Conservation (phyloP, 1,284 basidiomycete species). For the Trichosporon sp. region DNA sequence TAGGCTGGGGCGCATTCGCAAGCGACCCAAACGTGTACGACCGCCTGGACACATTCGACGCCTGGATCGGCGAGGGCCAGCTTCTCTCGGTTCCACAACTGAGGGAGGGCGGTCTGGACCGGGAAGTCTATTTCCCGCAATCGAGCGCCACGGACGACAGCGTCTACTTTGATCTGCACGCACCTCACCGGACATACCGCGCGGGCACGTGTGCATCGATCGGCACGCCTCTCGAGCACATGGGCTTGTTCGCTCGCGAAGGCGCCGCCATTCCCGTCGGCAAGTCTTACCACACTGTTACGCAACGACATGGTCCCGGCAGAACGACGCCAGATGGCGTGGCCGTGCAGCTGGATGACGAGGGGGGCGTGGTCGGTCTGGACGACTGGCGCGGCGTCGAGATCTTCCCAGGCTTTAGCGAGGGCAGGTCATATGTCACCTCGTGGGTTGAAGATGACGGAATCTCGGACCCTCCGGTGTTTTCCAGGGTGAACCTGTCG, state of each 20-base stretch:
- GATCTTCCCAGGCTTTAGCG: constrained; percentile 43
- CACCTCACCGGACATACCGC: constrained; percentile 24
- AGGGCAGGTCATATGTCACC: constrained; percentile 20
- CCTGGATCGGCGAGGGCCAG: constrained; percentile 48
- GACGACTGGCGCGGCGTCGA: constrained; percentile 49
- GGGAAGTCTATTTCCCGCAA: constrained; percentile 47
- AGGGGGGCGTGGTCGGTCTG: constrained; percentile 45
- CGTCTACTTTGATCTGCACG: constrained; percentile 35
- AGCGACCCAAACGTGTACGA: constrained; percentile 44
- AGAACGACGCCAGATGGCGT: constrained; percentile 46
- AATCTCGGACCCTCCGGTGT: constrained; percentile 39
- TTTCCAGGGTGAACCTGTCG: constrained; percentile 34
- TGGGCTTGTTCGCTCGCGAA: constrained; percentile 48
- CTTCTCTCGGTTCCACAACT: constrained; percentile 46
- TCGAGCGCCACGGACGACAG: constrained; percentile 23
- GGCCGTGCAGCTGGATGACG: constrained; percentile 38
- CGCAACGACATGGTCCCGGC: constrained; percentile 34
- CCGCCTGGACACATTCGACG: constrained; percentile 48
- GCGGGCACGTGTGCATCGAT: constrained; percentile 37
- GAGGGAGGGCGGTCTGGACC: constrained; percentile 36
- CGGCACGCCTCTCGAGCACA: constrained; percentile 46
- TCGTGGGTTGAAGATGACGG: constrained; percentile 50
- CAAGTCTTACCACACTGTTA: constrained; percentile 45
- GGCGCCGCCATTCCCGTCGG: constrained; percentile 49
- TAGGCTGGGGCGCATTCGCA: constrained; percentile 48